Evolutionary conservation across 768 basidiomycete genomes (phyloP).

Genomic region (Coprinellus micaceus): DNA sequence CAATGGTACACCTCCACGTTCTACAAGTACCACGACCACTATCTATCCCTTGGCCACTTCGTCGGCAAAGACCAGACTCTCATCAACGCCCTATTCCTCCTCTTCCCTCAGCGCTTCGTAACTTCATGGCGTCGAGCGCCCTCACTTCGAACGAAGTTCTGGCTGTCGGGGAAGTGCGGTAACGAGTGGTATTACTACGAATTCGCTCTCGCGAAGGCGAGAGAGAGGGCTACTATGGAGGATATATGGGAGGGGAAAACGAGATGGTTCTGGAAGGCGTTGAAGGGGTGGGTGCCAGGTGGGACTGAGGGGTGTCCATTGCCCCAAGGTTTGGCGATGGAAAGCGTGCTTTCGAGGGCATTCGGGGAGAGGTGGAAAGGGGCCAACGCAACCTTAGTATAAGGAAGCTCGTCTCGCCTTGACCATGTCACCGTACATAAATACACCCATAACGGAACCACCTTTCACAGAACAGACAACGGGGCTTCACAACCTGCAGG

Average conservation of each 20-base stretch:
- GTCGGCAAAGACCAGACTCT: conserved; percentile 58
- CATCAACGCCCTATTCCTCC: conserved; percentile 36
- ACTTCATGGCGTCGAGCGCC: conserved; percentile 37
- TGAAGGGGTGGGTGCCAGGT: conserved; percentile 18
- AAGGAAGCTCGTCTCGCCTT: too few relatives aligned
- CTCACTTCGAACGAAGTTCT: conserved; percentile 15
- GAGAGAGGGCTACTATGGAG: conserved; percentile 20
- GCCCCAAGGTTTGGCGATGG: conserved; percentile 12
- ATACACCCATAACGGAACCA: too few relatives aligned
- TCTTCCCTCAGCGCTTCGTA: conserved; percentile 41
- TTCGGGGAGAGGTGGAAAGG: conserved; percentile 6
- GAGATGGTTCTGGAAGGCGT: conserved; percentile 2
- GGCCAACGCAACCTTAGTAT: too few relatives aligned
- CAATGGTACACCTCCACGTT: conserved; percentile 43
- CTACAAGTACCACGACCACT: conserved; percentile 50
- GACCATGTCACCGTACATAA: too few relatives aligned
- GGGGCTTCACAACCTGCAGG: too few relatives aligned
- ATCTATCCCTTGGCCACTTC: conserved; percentile 44
- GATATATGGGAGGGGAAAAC: conserved; percentile 17
- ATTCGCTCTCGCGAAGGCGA: conserved; percentile 39
- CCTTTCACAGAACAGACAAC: too few relatives aligned
- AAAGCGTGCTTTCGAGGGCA: not conserved
- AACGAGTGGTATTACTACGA: conserved; percentile 49
- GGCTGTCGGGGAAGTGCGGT: conserved; percentile 40
- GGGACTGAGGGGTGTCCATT: conserved; percentile 25